Percentiles rank a stretch among this genome's conserved stretches.
These are phyloP conservation scores for Condylostoma magnum DNA, from an alignment of 169 alveolate species.

Conservation along the genomic window DNA sequence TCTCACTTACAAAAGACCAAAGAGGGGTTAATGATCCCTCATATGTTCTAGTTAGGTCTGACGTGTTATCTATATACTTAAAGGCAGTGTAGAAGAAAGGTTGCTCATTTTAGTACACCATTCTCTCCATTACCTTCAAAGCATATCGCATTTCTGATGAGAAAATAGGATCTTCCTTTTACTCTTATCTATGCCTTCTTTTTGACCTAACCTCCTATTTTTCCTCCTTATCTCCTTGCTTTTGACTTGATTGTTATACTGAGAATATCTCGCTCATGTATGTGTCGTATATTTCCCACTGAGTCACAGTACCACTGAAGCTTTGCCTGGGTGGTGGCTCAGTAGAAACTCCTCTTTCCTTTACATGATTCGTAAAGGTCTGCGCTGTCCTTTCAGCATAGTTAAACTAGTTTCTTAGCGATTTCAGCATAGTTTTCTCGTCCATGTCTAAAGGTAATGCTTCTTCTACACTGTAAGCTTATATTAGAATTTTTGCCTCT, in stretches of 20 bases:
- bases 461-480: constrained; percentile 53
- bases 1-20: constrained; percentile 87
- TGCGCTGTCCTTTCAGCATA: constrained; percentile 90
- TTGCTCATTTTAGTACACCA: constrained; percentile 86
- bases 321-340: constrained; percentile 79
- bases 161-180: constrained; percentile 62
- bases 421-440: constrained; percentile 55
- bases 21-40: constrained; percentile 82
- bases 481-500: constrained; percentile 40
- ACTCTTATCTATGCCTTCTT: constrained; percentile 54
- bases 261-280: constrained; percentile 82
- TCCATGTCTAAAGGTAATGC: constrained; percentile 64
- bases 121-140: constrained; percentile 89
- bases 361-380: constrained; percentile 70
- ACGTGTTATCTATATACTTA: constrained; percentile 69
- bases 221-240: constrained; percentile 53
- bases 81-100: constrained; percentile 78
- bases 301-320: constrained; percentile 80
- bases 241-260: constrained; percentile 30
- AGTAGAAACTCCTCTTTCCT: constrained; percentile 80
- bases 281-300: constrained; percentile 91
- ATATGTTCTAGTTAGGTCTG: constrained; percentile 51
- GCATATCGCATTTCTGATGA: constrained; percentile 72
- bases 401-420: constrained; percentile 88
- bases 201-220: constrained; percentile 57